phyloP scores from a whole-genome alignment of 352 stramenopile species.

The Phytophthora europaea region DNA sequence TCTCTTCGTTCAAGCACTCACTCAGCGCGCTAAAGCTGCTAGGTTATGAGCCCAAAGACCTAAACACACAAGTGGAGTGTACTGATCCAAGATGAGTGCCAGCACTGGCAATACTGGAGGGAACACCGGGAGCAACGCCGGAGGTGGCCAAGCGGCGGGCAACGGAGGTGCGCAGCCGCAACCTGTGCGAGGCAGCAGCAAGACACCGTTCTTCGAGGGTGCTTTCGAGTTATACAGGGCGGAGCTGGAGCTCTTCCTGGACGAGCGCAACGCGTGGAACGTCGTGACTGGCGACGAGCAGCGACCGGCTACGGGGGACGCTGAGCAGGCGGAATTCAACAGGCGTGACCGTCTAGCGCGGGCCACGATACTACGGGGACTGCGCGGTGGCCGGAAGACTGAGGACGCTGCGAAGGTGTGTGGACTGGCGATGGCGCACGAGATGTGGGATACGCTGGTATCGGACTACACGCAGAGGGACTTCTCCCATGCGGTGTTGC shows the following conservation, averaged over 20 bases:
- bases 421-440: neutral
- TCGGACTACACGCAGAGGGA: slow-evolving; percentile 4
- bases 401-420: slow-evolving; percentile 13
- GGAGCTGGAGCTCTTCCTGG: slow-evolving; percentile 1
- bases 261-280: neutral
- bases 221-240: slow-evolving; percentile 1
- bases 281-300: neutral
- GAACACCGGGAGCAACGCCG: too few species aligned
- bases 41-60: too few species aligned
- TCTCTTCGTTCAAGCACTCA: too few species aligned
- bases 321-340: neutral
- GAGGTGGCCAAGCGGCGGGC: neutral
- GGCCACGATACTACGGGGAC: neutral
- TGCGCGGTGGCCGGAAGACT: slow-evolving; percentile 4
- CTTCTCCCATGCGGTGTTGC: neutral
- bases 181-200: neutral
- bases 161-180: neutral
- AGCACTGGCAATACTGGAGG: too few species aligned
- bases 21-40: too few species aligned
- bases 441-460: slow-evolving; percentile 6
- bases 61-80: too few species aligned
- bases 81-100: too few species aligned
- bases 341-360: neutral
- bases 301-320: neutral
- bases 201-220: slow-evolving; percentile 2